Percentiles rank a stretch among this genome's conserved stretches.
These are phyloP conservation scores for Claviceps sp. DNA, from an alignment of 2,329 filamentous ascomycete genomes.

Conservation along the genomic window DNA sequence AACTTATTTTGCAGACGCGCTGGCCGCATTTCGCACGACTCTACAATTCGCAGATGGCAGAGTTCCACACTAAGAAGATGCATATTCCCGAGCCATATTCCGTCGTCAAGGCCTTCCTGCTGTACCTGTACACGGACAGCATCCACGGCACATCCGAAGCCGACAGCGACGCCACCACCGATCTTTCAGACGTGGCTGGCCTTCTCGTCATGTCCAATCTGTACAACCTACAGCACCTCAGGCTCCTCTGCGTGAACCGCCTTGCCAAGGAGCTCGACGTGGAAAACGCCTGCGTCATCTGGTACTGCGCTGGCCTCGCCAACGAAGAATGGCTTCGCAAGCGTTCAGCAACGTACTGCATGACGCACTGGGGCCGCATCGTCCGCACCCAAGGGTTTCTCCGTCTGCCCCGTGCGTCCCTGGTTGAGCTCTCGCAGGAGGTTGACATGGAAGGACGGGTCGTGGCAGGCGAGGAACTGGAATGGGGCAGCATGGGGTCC, in stretches of 20 bases:
- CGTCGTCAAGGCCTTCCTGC: slow-evolving; percentile 86
- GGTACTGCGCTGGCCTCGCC: slow-evolving; percentile 84
- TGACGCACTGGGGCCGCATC: slow-evolving; percentile 88
- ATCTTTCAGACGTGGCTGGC: slow-evolving; percentile 77
- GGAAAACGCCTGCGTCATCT: slow-evolving; percentile 87
- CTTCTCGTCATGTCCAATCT: slow-evolving; percentile 96
- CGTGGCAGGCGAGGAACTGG: slow-evolving; percentile 72
- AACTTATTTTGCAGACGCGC: slow-evolving; percentile 81
- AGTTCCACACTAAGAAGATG: slow-evolving; percentile 95
- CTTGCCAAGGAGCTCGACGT: slow-evolving; percentile 85
- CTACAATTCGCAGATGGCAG: slow-evolving; percentile 88
- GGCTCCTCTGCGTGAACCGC: slow-evolving; percentile 80
- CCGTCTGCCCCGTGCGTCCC: slow-evolving; percentile 59
- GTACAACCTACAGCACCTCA: slow-evolving; percentile 90
- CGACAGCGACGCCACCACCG: slow-evolving; percentile 58
- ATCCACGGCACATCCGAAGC: slow-evolving; percentile 46
- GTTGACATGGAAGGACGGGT: slow-evolving; percentile 89
- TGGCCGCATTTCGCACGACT: slow-evolving; percentile 95
- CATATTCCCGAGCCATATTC: slow-evolving; percentile 94
- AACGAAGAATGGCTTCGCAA: slow-evolving; percentile 89
- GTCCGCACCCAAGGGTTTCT: slow-evolving; percentile 83
- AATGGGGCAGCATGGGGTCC: slow-evolving; percentile 35
- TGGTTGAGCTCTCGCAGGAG: slow-evolving; percentile 87
- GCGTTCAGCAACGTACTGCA: slow-evolving; percentile 74
- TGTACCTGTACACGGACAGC: slow-evolving; percentile 93